A percentile compares a stretch with the other conserved stretches of the same genome.
phyloP scores from a whole-genome alignment of 371 early-diverging fungal genomes.

The Saksenaea vasiformis region DNA sequence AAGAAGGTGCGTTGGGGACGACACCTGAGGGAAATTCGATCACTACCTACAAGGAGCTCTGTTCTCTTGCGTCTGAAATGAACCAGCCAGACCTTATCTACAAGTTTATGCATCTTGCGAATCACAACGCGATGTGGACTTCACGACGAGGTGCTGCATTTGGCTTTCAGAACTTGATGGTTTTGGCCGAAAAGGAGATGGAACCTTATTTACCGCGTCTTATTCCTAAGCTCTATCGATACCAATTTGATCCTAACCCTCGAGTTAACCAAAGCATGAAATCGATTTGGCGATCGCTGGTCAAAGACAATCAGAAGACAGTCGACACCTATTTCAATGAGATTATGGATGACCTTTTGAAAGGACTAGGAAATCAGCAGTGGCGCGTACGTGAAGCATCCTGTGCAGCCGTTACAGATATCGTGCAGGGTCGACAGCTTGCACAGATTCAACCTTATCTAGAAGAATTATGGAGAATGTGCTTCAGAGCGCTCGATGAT shows the following conservation, averaged over 20 bases:
- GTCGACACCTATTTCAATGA: constrained; percentile 80
- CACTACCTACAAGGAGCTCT: constrained; percentile 83
- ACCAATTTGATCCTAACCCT: constrained; percentile 86
- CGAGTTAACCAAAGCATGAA: constrained; percentile 88
- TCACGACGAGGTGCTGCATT: constrained; percentile 90
- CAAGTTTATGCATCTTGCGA: constrained; percentile 92
- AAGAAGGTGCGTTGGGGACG: constrained; percentile 68
- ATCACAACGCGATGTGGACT: constrained; percentile 88
- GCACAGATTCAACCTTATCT: constrained; percentile 74
- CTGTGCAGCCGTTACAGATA: constrained; percentile 75
- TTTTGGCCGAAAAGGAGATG: constrained; percentile 77
- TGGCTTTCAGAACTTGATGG: constrained; percentile 82
- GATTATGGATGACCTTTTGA: constrained; percentile 79
- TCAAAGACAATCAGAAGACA: constrained; percentile 75
- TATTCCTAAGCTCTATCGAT: constrained; percentile 84
- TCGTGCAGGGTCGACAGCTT: constrained; percentile 73
- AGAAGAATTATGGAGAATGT: constrained; percentile 85
- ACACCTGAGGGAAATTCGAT: constrained; percentile 83
- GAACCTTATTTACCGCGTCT: constrained; percentile 75
- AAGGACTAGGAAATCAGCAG: constrained; percentile 76
- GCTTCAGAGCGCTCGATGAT: constrained; percentile 90
- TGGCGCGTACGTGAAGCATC: constrained; percentile 89
- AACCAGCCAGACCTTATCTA: constrained; percentile 95
- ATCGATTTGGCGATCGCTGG: constrained; percentile 84
- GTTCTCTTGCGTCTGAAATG: constrained; percentile 88